Evolutionary conservation across 352 stramenopile genomes (phyloP).

Genomic region (Phytophthora pseudosyringae): DNA sequence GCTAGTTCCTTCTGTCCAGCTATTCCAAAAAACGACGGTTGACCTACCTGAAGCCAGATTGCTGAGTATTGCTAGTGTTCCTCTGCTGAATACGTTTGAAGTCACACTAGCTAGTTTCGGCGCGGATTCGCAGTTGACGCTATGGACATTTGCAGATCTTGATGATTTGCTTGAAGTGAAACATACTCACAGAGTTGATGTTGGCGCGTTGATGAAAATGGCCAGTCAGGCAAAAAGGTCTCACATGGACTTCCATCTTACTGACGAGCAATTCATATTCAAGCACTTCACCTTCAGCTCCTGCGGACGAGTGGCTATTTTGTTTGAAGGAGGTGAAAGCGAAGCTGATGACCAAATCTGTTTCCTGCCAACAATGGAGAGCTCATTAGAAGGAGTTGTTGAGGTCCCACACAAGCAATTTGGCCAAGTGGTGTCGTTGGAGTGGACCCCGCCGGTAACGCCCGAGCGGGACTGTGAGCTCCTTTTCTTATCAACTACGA

Average conservation of each 20-base stretch:
- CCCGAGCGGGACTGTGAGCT: slow-evolving; percentile 60
- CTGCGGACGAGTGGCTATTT: slow-evolving; percentile 61
- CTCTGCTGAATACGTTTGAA: slow-evolving; percentile 56
- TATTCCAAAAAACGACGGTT: slow-evolving; percentile 56
- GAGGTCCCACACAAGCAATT: slow-evolving; percentile 64
- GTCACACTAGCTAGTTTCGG: slow-evolving; percentile 58
- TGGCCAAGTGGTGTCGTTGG: slow-evolving; percentile 58
- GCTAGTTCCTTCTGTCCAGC: slow-evolving; percentile 28
- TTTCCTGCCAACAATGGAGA: slow-evolving; percentile 59
- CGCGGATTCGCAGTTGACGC: slow-evolving; percentile 34
- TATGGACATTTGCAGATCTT: slow-evolving; percentile 72
- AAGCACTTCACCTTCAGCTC: slow-evolving; percentile 58
- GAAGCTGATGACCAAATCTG: slow-evolving; percentile 48
- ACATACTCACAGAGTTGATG: slow-evolving; percentile 46
- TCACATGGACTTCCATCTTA: slow-evolving; percentile 49
- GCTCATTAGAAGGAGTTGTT: slow-evolving; percentile 60
- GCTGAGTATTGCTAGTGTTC: slow-evolving; percentile 48
- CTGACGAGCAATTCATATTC: slow-evolving; percentile 49
- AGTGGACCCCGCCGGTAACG: slow-evolving; percentile 69
- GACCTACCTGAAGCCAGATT: slow-evolving; percentile 36
- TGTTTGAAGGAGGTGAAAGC: slow-evolving; percentile 46
- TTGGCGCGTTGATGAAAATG: slow-evolving; percentile 41
- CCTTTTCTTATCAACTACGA: slow-evolving; percentile 68
- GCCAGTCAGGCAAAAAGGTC: slow-evolving; percentile 25
- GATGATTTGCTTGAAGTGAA: slow-evolving; percentile 54